Base-by-base conservation (phyloP, 140 eudicot genomes). In the Cichorium intybus region DNA sequence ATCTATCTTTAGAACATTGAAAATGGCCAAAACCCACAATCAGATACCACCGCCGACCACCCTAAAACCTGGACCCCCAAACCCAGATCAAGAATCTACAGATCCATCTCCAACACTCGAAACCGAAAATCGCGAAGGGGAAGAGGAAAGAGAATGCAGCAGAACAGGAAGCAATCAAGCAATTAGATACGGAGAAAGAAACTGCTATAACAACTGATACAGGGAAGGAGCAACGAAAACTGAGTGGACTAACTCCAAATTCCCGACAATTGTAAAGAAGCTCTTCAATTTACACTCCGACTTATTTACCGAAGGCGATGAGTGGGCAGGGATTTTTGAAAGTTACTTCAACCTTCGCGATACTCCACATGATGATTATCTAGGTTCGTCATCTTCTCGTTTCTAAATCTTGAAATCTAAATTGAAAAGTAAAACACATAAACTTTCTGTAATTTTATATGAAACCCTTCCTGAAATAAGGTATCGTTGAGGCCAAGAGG, bases 271-370 rank as follows among this genome's bases (percentile, higher is more conserved):
- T 2, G 90, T 90, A 3, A 90, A 90, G 80, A 87, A 87, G 64
- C 96, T 90, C 60, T 90, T 90, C 51, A 90, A 90, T 80, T 62
- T 90, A 15, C 73, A 82, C 37, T 84, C 96, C n/a, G 83, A 87
- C 70, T 90, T 87, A 75, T 75, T 90, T 71, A 87, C 97, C 37
- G 87, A 87, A 61, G 68, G 96, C 68, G 97, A 90, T 53, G 97
- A 90, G 17, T 90, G 97, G 97, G 96, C 97, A n/a, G 91, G 90
- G 43, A 90, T 95, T 47, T 90, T 90, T 24, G 97, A 90, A 73
- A 84, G 77, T 17, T 82, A 84, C 82, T 80, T 90, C 57, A 24
- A 57, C 66, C 33, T 87, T 37, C 95, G 90, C 21, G 77, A 72
- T 18, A 82, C 85, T 52, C 95, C 97, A 8, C 96, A 96, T 6